These are phyloP conservation scores for Glebionis coronaria DNA, from an alignment of 129 eudicot genomes.

Conservation along the genomic window DNA sequence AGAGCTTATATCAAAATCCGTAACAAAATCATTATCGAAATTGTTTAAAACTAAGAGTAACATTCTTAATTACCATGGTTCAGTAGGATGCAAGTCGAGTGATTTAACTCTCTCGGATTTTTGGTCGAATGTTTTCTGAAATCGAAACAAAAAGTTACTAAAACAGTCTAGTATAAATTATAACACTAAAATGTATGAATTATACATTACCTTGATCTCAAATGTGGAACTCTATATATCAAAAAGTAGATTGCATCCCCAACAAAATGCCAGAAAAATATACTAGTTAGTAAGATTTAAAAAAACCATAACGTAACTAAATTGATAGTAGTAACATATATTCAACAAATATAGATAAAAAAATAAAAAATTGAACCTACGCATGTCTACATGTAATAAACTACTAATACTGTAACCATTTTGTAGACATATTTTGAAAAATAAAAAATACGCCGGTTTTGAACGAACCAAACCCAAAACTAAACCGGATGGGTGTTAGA, in stretches of 20 bases:
- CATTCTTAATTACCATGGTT: conserved; percentile 68
- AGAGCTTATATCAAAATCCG: neutral
- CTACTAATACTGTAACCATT: too few species aligned
- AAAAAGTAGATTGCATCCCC: neutral
- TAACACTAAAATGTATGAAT: neutral
- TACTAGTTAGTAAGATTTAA: neutral
- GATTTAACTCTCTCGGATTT: conserved; percentile 83
- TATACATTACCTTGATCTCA: conserved; percentile 30
- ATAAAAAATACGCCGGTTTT: too few species aligned
- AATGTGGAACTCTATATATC: conserved; percentile 19
- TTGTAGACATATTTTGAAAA: too few species aligned
- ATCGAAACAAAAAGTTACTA: neutral
- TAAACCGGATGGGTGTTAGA: too few species aligned
- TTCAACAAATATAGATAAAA: neutral
- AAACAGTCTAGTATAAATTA: neutral
- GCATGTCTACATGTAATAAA: too few species aligned
- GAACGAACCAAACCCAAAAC: too few species aligned
- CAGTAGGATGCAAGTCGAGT: conserved; percentile 79
- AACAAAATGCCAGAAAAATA: neutral
- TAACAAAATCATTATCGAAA: neutral
- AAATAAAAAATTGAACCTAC: too few species aligned
- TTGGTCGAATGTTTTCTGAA: conserved; percentile 60
- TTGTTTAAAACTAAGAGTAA: neutral
- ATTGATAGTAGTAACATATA: neutral
- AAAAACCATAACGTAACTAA: neutral